A percentile compares a stretch with the other conserved stretches of the same genome.
These are phyloP conservation scores for Hemisphaericaspora xylofermentans DNA, from an alignment of 1,139 yeast species.

Conservation along the genomic window DNA sequence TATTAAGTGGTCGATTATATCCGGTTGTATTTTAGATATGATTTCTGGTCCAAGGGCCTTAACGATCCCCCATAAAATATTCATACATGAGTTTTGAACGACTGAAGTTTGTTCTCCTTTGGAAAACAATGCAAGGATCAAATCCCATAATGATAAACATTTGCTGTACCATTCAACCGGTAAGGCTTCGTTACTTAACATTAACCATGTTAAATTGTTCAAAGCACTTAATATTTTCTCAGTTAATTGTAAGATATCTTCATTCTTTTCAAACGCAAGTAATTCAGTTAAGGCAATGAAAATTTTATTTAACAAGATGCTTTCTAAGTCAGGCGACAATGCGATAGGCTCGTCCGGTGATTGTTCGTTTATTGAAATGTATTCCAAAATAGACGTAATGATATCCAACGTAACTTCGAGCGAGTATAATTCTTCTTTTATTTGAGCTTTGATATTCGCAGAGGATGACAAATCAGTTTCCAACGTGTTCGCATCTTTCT, in stretches of 20 bases:
- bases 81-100: slow-evolving; percentile 49
- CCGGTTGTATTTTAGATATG: slow-evolving; percentile 19
- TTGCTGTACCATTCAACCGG: slow-evolving; percentile 38
- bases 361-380: slow-evolving; percentile 31
- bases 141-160: slow-evolving; percentile 39
- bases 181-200: slow-evolving; percentile 32
- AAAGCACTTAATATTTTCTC: slow-evolving; percentile 62
- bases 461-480: slow-evolving; percentile 18
- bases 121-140: slow-evolving; percentile 19
- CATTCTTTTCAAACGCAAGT: slow-evolving; percentile 27
- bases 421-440: slow-evolving; percentile 58
- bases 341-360: slow-evolving; percentile 21
- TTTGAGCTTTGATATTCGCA: slow-evolving; percentile 26
- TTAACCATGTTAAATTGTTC: slow-evolving; percentile 67
- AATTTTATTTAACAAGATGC: slow-evolving; percentile 28
- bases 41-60: slow-evolving; percentile 43
- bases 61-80: slow-evolving; percentile 61
- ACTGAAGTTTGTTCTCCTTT: slow-evolving; percentile 17
- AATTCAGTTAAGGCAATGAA: slow-evolving; percentile 45
- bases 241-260: slow-evolving; percentile 34
- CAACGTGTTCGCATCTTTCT: slow-evolving; percentile 25
- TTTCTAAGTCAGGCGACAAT: slow-evolving; percentile 23
- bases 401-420: slow-evolving; percentile 73
- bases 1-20: slow-evolving; percentile 28
- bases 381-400: slow-evolving; percentile 74